These are phyloP conservation scores for Geranomyces variabilis DNA, from an alignment of 192 early-diverging fungal genomes.

Conservation along the genomic window DNA sequence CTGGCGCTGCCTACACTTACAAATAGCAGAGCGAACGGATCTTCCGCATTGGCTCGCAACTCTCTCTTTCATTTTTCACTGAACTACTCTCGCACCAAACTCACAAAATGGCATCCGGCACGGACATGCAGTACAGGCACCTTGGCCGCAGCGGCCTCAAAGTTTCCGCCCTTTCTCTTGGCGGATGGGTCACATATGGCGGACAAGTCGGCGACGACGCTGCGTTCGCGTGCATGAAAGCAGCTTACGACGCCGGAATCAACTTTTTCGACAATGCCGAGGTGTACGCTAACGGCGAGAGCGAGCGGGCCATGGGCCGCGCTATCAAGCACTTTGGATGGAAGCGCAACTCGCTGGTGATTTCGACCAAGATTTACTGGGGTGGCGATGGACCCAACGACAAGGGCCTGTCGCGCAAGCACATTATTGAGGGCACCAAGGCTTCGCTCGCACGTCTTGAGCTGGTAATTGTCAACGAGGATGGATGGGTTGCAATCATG, in stretches of 20 bases:
- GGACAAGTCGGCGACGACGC: conserved; percentile 56
- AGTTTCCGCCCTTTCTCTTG: conserved; percentile 71
- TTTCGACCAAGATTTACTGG: conserved; percentile 74
- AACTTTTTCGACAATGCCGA: conserved; percentile 72
- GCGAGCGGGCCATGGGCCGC: conserved; percentile 74
- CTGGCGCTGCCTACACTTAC: too few relatives aligned
- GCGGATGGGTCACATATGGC: conserved; percentile 73
- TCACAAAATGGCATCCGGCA: conserved; percentile 29
- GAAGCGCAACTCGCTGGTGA: conserved; percentile 73
- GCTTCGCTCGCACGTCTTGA: conserved; percentile 73
- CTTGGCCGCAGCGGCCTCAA: conserved; percentile 78
- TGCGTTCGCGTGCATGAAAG: conserved; percentile 66
- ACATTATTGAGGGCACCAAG: conserved; percentile 78
- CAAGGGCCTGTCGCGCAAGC: conserved; percentile 80
- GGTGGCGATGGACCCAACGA: conserved; percentile 59
- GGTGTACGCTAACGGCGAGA: conserved; percentile 66
- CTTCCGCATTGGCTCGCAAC: too few relatives aligned
- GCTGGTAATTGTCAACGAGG: conserved; percentile 46
- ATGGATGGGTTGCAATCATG: too few relatives aligned
- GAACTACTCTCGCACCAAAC: too few relatives aligned
- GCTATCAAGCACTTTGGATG: conserved; percentile 77
- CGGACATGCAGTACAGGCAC: conserved; percentile 78
- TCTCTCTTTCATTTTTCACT: too few relatives aligned
- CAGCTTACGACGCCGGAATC: conserved; percentile 72
- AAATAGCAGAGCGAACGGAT: too few relatives aligned